Evolutionary conservation across 2,329 filamentous ascomycete genomes (phyloP).

Genomic region (Pestalotiopsis sp.): DNA sequence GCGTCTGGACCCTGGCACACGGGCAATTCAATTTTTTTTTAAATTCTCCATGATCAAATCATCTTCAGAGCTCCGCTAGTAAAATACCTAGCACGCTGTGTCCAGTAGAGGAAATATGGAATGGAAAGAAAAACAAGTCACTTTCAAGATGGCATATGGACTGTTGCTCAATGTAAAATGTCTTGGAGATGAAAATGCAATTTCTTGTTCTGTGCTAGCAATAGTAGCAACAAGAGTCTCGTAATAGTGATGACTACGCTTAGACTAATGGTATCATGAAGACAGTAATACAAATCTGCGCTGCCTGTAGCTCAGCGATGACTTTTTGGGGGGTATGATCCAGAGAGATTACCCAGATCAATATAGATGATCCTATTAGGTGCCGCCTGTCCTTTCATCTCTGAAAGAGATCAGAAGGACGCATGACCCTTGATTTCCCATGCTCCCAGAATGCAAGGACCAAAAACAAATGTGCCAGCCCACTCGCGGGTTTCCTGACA

Average conservation of each 20-base stretch:
- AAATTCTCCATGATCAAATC: neutral
- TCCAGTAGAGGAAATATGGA: too few species aligned
- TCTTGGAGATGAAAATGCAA: too few species aligned
- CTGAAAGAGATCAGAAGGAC: neutral
- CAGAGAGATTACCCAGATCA: neutral
- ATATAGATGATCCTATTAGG: neutral
- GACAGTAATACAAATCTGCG: neutral
- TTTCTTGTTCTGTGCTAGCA: too few species aligned
- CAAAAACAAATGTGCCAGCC: neutral
- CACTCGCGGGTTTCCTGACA: too few species aligned
- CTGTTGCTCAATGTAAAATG: too few species aligned
- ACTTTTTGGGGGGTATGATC: neutral
- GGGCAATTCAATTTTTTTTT: neutral
- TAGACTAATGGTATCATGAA: neutral
- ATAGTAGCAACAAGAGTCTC: too few species aligned
- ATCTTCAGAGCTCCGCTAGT: neutral
- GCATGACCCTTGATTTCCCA: neutral
- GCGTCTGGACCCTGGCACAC: neutral
- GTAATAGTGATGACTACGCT: neutral
- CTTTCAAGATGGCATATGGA: too few species aligned
- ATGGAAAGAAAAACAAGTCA: too few species aligned
- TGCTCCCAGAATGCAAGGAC: neutral
- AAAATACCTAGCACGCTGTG: neutral
- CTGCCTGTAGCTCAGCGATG: neutral
- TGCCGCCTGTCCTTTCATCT: neutral